These are phyloP conservation scores for Neurospora sp. DNA, from an alignment of 495 filamentous ascomycete genomes.

Conservation along the genomic window DNA sequence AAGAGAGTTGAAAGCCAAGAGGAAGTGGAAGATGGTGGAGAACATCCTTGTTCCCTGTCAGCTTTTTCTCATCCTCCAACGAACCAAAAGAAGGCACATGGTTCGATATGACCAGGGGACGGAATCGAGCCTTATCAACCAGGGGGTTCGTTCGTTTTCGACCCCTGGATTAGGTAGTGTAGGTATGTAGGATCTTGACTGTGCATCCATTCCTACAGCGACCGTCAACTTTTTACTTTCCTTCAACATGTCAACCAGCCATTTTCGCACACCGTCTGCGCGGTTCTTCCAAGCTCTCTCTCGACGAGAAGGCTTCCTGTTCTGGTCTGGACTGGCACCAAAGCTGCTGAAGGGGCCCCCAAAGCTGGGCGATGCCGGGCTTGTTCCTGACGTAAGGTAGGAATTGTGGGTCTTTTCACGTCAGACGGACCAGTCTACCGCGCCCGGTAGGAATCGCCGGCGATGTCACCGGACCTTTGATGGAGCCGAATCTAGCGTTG, in stretches of 20 bases:
- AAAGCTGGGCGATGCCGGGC: not conserved
- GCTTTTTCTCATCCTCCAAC: not conserved
- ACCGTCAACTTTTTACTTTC: not conserved
- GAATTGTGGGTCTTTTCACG: too few relatives aligned
- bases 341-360: not conserved
- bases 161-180: not conserved
- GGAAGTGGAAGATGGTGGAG: not conserved
- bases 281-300: not conserved
- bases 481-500: not conserved
- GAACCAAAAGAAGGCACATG: not conserved
- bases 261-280: not conserved
- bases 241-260: not conserved
- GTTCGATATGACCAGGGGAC: not conserved
- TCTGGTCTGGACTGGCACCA: not conserved
- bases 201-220: not conserved
- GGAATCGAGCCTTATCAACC: not conserved
- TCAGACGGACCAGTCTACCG: too few relatives aligned
- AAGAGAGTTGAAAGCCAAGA: not conserved
- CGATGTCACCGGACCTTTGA: not conserved
- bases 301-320: not conserved
- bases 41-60: not conserved
- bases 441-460: not conserved
- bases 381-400: too few relatives aligned
- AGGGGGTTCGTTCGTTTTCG: not conserved
- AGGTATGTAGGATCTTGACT: too few relatives aligned